phyloP scores from a whole-genome alignment of 1,284 basidiomycete genomes.

The Chalciporus sp. region DNA sequence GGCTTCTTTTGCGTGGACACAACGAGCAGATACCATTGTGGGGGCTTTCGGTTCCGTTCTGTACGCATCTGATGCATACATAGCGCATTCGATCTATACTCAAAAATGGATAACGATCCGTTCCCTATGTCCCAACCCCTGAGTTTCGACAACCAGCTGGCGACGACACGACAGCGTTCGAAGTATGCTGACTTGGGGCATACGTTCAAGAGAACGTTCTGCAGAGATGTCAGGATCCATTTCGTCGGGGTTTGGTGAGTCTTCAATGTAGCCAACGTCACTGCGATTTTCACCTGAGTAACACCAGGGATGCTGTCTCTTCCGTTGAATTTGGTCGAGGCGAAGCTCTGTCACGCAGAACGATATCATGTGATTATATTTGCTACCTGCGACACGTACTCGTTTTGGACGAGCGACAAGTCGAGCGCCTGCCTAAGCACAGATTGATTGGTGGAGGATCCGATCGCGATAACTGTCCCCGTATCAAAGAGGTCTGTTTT shows the following conservation, averaged over 20 bases:
- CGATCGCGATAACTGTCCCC: background rate
- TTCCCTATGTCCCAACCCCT: no score
- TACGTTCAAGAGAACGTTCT: slow-evolving; percentile 14
- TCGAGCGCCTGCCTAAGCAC: slow-evolving; percentile 37
- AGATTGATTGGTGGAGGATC: slow-evolving; percentile 6
- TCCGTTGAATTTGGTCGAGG: slow-evolving; percentile 26
- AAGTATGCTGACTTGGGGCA: no score
- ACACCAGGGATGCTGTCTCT: slow-evolving; percentile 14
- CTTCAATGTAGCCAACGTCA: background rate
- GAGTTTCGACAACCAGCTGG: slow-evolving; percentile 5
- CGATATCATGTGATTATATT: slow-evolving; percentile 7
- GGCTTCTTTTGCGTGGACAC: slow-evolving; percentile 28
- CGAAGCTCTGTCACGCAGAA: slow-evolving; percentile 20
- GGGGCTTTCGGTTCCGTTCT: no score
- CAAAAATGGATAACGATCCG: no score
- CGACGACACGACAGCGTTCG: no score
- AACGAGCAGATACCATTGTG: slow-evolving; percentile 33
- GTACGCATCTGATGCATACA: no score
- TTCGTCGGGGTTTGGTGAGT: slow-evolving; percentile 33
- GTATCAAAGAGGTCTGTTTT: slow-evolving; percentile 32
- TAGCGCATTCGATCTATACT: no score
- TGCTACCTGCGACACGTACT: slow-evolving; percentile 15
- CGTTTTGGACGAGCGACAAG: slow-evolving; percentile 33
- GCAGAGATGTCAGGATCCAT: slow-evolving; percentile 17
- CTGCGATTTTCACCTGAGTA: background rate